Percentiles rank a stretch among this genome's conserved stretches.
Conservation (phyloP, 345 rosid species). For the Hibiscus trionum region DNA sequence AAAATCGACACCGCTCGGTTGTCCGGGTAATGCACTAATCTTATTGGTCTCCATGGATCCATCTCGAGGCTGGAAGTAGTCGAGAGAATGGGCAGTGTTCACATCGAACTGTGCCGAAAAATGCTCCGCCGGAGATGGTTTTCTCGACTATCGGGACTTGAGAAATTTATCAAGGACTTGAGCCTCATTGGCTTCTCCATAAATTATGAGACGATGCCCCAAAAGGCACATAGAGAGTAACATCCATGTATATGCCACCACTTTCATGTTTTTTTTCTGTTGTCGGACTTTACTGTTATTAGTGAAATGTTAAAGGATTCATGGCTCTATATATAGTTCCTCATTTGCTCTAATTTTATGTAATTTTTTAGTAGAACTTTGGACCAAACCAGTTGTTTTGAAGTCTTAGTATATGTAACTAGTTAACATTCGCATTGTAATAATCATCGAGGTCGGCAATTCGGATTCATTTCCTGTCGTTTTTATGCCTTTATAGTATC, state of each 20-base stretch:
- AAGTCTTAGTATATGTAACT: not conserved
- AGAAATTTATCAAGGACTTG: conserved; percentile 1
- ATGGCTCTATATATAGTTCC: too few relatives aligned
- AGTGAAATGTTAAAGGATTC: too few relatives aligned
- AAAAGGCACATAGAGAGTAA: conserved; percentile 7
- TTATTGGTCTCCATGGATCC: conserved; percentile 13
- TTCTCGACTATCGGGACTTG: not conserved
- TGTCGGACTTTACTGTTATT: too few relatives aligned
- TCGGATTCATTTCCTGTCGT: not conserved
- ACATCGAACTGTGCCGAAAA: not conserved
- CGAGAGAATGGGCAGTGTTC: not conserved
- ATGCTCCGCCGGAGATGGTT: not conserved
- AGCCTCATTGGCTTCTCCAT: conserved; percentile 12
- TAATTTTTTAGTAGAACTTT: too few relatives aligned
- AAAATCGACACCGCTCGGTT: conserved; percentile 11
- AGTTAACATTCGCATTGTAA: not conserved
- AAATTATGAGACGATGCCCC: not conserved
- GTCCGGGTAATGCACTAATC: conserved; percentile 17
- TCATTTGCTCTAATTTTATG: too few relatives aligned
- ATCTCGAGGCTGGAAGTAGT: not conserved
- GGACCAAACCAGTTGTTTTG: too few relatives aligned
- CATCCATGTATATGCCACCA: not conserved
- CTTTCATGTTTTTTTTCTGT: conserved; percentile 4
- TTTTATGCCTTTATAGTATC: not conserved
- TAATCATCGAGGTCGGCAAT: not conserved